Base-by-base conservation (phyloP, 331 rosid species). In the Quercus lobata region DNA sequence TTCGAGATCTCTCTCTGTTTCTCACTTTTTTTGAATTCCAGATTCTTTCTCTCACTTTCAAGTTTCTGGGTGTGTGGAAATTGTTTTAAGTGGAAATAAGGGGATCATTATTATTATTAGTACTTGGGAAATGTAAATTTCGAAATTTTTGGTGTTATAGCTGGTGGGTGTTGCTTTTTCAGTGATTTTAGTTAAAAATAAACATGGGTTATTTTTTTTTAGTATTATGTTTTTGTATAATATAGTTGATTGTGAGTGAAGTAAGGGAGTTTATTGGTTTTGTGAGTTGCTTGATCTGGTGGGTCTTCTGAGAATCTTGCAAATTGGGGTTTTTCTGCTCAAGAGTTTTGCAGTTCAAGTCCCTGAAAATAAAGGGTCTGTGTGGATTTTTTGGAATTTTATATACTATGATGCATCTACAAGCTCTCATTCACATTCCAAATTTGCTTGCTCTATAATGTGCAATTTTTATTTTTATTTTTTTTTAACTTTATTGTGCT, bases 271-370 rank as follows among this genome's bases (percentile, higher is more conserved):
- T 25, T 65, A 9, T 44, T 60, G 6, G 24, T 82, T 7, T 37
- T 41, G 22, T 76, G 62, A 6, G 60, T 77, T 70, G 63, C 71
- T 76, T 84, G 83, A 86, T 77, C 78, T 72, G 71, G 53, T 76
- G 60, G 69, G 65, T 46, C 83, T 69, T 37, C 14, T 78, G 80
- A 71, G 24, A 83, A n/a, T 15, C 71, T 79, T 76, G 72, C 52
- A 11, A 7, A 72, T 41, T 79, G 78, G 57, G 70, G 78, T 70
- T 57, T 81, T 71, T 35, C 35, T 72, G 49, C 7, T 65, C 53
- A 77, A 54, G 21, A 56, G 71, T 66, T 83, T 69, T 71, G 73
- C 58, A 21, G 66, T 68, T 81, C 76, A 8, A 71, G 80, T 76
- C 10, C 3, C 56, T 72, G 6, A 65, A 79, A 70, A 73, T 76